Evolutionary conservation across 2,329 filamentous ascomycete species (phyloP).

Genomic region (Talaromyces sp.): DNA sequence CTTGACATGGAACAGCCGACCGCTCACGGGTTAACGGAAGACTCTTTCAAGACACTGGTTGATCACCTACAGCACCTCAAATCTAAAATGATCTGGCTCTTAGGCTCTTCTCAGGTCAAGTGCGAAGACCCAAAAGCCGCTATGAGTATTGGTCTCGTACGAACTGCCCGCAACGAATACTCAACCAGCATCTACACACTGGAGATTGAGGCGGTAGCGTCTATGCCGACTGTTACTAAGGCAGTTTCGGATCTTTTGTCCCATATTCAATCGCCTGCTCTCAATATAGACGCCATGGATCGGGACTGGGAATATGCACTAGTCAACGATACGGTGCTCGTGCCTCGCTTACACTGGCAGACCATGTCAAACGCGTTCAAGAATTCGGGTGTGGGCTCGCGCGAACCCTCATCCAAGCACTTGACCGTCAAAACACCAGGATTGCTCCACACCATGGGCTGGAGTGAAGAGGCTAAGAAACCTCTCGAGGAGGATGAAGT

Average conservation of each 20-base stretch:
- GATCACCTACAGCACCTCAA: not conserved
- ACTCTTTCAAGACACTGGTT: not conserved
- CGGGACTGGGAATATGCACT: not conserved
- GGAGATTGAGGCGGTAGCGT: not conserved
- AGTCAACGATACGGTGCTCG: not conserved
- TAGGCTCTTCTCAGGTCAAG: not conserved
- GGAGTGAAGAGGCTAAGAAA: conserved; percentile 8
- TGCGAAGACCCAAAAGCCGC: not conserved
- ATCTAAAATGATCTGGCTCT: not conserved
- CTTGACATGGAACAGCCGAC: not conserved
- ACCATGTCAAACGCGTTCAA: not conserved
- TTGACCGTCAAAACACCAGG: conserved; percentile 16
- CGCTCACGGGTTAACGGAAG: not conserved
- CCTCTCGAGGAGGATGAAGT: conserved; percentile 15
- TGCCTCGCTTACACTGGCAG: not conserved
- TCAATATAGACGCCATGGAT: not conserved
- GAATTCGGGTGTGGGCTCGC: not conserved
- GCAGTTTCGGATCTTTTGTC: too few species aligned
- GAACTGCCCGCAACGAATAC: not conserved
- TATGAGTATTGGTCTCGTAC: not conserved
- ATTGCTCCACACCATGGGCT: conserved; percentile 18
- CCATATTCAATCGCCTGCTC: not conserved
- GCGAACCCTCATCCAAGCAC: conserved; percentile 12
- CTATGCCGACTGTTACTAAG: too few species aligned
- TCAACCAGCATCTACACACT: not conserved